Conservation (phyloP, 768 basidiomycete genomes). For the Clitopilus hobsonii region DNA sequence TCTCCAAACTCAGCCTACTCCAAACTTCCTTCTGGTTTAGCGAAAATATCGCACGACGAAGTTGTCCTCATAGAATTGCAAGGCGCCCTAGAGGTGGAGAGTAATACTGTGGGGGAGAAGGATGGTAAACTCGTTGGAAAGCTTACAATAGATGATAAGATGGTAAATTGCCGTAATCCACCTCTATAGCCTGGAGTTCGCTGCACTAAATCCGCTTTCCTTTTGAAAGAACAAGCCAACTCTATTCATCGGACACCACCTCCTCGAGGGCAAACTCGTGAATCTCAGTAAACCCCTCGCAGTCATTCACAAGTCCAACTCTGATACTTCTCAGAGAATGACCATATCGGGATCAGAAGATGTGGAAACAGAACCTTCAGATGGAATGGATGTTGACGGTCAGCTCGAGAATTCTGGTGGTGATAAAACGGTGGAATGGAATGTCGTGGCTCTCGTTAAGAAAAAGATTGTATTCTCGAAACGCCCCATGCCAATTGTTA, state of each 20-base stretch:
- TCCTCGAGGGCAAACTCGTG: conserved; percentile 84
- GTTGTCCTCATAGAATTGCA: conserved; percentile 85
- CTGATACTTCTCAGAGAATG: conserved; percentile 9
- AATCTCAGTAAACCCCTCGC: conserved; percentile 78
- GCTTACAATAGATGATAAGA: conserved; percentile 55
- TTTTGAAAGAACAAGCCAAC: conserved; percentile 65
- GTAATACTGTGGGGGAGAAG: conserved; percentile 39
- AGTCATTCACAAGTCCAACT: conserved; percentile 50
- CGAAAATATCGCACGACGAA: conserved; percentile 73
- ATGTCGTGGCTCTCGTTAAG: conserved; percentile 67
- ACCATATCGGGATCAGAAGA: neutral
- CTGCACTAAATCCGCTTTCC: too few species aligned
- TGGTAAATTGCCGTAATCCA: conserved; percentile 41
- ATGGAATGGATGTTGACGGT: conserved; percentile 14
- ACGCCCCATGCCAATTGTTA: conserved; percentile 70
- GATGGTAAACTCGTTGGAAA: conserved; percentile 77
- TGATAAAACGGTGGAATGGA: conserved; percentile 36
- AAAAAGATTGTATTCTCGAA: conserved; percentile 82
- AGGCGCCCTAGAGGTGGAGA: conserved; percentile 73
- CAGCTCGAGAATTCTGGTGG: conserved; percentile 16
- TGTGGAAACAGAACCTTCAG: conserved; percentile 8
- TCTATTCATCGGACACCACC: conserved; percentile 80
- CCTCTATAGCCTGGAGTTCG: too few species aligned
- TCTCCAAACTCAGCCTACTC: conserved; percentile 27
- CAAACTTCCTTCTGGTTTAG: conserved; percentile 60